These are phyloP conservation scores for Phytopythium helicoides DNA, from an alignment of 352 stramenopile species.

Conservation along the genomic window DNA sequence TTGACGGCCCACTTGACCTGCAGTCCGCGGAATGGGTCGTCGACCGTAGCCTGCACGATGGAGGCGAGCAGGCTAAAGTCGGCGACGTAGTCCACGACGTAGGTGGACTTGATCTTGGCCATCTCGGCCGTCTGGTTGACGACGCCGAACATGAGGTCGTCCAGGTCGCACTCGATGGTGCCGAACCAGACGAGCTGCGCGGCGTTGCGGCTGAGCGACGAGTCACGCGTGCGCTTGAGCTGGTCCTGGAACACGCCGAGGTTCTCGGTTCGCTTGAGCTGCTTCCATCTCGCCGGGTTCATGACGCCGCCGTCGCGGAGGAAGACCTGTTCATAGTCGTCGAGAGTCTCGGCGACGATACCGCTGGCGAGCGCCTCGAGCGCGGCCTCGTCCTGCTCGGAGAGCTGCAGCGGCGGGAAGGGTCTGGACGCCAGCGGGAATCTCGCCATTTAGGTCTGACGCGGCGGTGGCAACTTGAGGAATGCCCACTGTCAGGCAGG, in stretches of 20 bases:
- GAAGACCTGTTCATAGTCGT: slow-evolving; percentile 29
- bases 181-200: slow-evolving; percentile 14
- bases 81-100: slow-evolving; percentile 16
- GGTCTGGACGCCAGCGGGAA: slow-evolving; percentile 16
- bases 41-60: slow-evolving; percentile 3
- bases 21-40: slow-evolving; percentile 9
- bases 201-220: slow-evolving; percentile 10
- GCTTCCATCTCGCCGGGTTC: slow-evolving; percentile 21
- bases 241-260: slow-evolving; percentile 22
- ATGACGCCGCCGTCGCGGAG: slow-evolving; percentile 15
- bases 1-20: slow-evolving; percentile 16
- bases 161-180: slow-evolving; percentile 13
- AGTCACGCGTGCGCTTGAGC: slow-evolving; percentile 2
- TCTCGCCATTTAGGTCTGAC: slow-evolving; percentile 1
- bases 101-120: slow-evolving; percentile 20
- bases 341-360: slow-evolving; percentile 19
- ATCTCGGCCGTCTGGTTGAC: slow-evolving; percentile 15
- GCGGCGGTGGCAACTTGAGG: no score
- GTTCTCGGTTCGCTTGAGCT: slow-evolving; percentile 21
- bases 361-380: slow-evolving; percentile 12
- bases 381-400: slow-evolving; percentile 8
- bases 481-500: no score
- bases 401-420: slow-evolving; percentile 11
- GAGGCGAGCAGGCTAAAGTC: slow-evolving; percentile 15
- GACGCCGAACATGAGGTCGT: slow-evolving; percentile 26